Base-by-base conservation (phyloP, 257 asterid genomes). In the Verbascum thapsus region DNA sequence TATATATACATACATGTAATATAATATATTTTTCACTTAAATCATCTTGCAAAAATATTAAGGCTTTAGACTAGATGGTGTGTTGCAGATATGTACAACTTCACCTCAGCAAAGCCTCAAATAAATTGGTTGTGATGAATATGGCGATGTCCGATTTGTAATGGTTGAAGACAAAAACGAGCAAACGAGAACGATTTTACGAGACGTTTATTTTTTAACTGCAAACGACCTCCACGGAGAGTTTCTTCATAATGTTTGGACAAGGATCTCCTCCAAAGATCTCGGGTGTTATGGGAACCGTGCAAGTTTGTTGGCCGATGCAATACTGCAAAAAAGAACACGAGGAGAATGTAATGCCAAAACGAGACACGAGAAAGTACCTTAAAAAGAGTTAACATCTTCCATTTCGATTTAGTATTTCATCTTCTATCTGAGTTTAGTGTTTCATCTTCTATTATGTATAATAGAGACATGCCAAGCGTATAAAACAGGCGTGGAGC, bases 241-340 rank as follows among this genome's bases (percentile, higher is more conserved):
- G 88, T 69, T 92, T 92, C 88, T 92, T 92, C 97, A 92, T 92
- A 22, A 87, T 77, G 40, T 69, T 79, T 11, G 94, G 88, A 47
- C 99, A 92, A 30, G 99, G 99, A 70, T 92, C 99, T 48, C 99
- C 99, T 17, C 99, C 99, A 30, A 87, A 92, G 47, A 88, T 84
- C 76, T 79, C 99, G 1, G 96, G 94, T 16, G 96, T 90, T 44
- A 92, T 73, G 0, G 95, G 88, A 39, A 92, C 99, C 1, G 88
- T 60, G 65, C 99, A 92, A 35, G 94, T 71, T 68, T 80, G 84
- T 69, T 77, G 85, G 17, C 95, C 99, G 3, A 89, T 75, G 66
- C 99, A 92, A 16, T 83, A 80, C 99, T 92, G 85, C 75, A 58
- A 69, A 16, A 37, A n/a, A n/a, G n/a, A n/a, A n/a, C n/a, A n/a